A percentile compares a stretch with the other conserved stretches of the same genome.
These are phyloP conservation scores for Thymus mandschuricus DNA, from an alignment of 257 asterid genomes.

Conservation along the genomic window DNA sequence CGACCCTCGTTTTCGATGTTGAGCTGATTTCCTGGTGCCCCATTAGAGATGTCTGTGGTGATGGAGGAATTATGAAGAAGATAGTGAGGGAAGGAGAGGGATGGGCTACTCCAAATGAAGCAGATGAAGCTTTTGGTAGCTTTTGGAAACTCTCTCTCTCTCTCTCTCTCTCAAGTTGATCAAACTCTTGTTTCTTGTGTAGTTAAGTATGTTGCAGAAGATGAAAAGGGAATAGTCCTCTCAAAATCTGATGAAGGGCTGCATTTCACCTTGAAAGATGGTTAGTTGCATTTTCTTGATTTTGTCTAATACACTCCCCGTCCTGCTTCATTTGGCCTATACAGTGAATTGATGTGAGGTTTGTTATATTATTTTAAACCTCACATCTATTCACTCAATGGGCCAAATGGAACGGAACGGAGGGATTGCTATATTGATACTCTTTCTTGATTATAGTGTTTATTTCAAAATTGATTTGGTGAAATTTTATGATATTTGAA, in stretches of 20 bases:
- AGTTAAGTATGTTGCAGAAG: constrained; percentile 57
- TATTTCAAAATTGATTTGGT: neutral
- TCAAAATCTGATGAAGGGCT: constrained; percentile 45
- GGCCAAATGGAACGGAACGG: no score
- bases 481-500: neutral
- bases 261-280: constrained; percentile 50
- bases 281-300: constrained; percentile 33
- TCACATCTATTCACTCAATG: no score
- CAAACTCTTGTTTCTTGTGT: neutral
- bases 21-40: constrained; percentile 62
- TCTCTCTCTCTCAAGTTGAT: neutral
- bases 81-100: constrained; percentile 61
- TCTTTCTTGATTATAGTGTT: neutral
- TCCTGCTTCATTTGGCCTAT: no score
- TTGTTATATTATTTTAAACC: no score
- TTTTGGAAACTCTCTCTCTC: neutral
- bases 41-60: constrained; percentile 55
- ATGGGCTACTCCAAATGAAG: constrained; percentile 68
- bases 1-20: constrained; percentile 59
- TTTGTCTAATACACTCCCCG: neutral
- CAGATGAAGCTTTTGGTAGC: constrained; percentile 67
- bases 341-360: no score
- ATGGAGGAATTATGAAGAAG: constrained; percentile 69
- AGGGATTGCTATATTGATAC: no score
- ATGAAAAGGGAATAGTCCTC: constrained; percentile 41